phyloP scores from a whole-genome alignment of 441 rosid genomes.

The Melastoma candidum region DNA sequence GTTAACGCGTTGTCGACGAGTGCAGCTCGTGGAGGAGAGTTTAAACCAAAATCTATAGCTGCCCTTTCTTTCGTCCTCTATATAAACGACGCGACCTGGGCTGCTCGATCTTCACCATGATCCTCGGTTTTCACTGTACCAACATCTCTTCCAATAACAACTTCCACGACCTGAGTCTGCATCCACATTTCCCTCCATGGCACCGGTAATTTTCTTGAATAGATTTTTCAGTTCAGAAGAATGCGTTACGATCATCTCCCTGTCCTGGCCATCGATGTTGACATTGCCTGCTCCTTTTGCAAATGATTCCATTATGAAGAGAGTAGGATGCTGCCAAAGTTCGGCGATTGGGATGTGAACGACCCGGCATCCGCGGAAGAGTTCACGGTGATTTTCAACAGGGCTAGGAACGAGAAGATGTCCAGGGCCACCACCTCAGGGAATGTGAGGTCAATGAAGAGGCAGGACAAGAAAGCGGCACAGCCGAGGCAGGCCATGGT shows the following conservation, averaged over 20 bases:
- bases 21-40: conserved; percentile 5
- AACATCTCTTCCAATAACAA: too few relatives aligned
- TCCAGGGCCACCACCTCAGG: conserved; percentile 15
- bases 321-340: conserved; percentile 29
- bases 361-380: conserved; percentile 37
- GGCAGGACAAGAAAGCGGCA: not conserved
- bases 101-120: too few relatives aligned
- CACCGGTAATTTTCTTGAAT: too few relatives aligned
- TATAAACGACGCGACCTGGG: too few relatives aligned
- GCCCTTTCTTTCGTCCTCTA: conserved; percentile 1
- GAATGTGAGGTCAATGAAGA: conserved; percentile 1
- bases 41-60: conserved; percentile 2
- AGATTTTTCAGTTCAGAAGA: too few relatives aligned
- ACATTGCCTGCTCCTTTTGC: too few relatives aligned
- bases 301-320: conserved; percentile 1
- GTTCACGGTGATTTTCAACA: conserved; percentile 35
- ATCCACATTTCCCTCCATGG: too few relatives aligned
- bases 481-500: not conserved
- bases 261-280: too few relatives aligned
- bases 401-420: conserved; percentile 41
- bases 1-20: conserved; percentile 12
- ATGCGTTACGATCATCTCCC: too few relatives aligned
- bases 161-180: too few relatives aligned
- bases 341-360: conserved; percentile 56
- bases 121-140: too few relatives aligned